phyloP scores from a whole-genome alignment of 371 early-diverging fungal genomes.

The Dinochytrium kinnereticum region DNA sequence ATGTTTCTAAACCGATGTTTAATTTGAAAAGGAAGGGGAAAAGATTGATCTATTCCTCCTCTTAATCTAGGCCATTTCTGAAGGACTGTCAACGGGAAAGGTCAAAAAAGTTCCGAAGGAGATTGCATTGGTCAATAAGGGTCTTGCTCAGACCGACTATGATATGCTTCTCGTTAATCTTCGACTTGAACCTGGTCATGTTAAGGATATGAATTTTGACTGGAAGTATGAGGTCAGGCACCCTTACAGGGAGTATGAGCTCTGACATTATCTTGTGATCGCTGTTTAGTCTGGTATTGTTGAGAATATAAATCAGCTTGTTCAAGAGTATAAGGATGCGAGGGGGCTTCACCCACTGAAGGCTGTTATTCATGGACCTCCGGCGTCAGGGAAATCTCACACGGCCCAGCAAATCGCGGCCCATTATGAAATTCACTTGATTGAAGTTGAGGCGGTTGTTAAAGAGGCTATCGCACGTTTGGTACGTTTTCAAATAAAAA shows the following conservation, averaged over 20 bases:
- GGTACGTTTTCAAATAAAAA: constrained; percentile 29
- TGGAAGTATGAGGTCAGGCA: constrained; percentile 61
- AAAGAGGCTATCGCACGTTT: constrained; percentile 49
- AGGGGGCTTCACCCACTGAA: constrained; percentile 55
- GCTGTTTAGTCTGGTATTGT: constrained; percentile 50
- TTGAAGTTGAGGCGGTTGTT: constrained; percentile 53
- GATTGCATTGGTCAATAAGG: constrained; percentile 51
- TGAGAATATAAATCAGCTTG: constrained; percentile 51
- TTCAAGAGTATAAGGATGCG: constrained; percentile 61
- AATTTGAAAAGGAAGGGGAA: not conserved
- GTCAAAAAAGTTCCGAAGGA: constrained; percentile 56
- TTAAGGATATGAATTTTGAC: constrained; percentile 58
- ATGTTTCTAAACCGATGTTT: not conserved
- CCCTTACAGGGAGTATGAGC: no score
- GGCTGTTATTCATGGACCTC: constrained; percentile 59
- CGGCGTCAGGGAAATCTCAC: constrained; percentile 54
- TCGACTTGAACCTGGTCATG: constrained; percentile 54
- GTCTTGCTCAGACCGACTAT: constrained; percentile 52
- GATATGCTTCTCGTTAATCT: constrained; percentile 57
- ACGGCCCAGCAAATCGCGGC: constrained; percentile 49
- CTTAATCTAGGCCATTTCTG: constrained; percentile 51
- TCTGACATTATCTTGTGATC: not conserved
- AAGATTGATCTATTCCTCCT: not conserved
- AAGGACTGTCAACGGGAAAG: constrained; percentile 51
- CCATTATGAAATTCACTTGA: constrained; percentile 54